Evolutionary conservation across 208 protist species (phyloP).

Genomic region (Acanthamoeba healyi): DNA sequence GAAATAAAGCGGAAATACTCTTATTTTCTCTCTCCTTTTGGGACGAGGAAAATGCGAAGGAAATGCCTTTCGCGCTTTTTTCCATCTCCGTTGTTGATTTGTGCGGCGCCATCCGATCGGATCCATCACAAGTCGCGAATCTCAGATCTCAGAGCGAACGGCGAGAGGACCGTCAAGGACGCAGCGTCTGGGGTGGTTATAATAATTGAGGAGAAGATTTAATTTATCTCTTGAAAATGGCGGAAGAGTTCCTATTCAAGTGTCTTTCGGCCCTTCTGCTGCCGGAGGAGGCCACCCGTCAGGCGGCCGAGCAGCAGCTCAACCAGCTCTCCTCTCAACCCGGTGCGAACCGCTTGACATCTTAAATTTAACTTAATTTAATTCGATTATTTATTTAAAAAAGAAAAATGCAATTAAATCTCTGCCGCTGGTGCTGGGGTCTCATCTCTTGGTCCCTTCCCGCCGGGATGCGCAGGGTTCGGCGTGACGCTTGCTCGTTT

Average conservation of each 20-base stretch:
- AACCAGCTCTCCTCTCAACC: not conserved
- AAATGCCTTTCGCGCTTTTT: no score
- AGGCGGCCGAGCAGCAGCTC: not conserved
- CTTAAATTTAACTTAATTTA: not conserved
- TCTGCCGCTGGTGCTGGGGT: no score
- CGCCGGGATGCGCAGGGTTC: slow-evolving; percentile 3
- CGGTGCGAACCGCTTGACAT: not conserved
- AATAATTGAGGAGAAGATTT: no score
- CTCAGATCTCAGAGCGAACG: no score
- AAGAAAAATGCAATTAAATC: no score
- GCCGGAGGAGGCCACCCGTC: not conserved
- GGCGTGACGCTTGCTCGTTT: slow-evolving; percentile 19
- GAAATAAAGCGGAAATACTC: not conserved
- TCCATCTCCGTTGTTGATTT: no score
- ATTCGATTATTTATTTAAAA: slow-evolving; percentile 3
- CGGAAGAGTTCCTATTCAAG: slow-evolving; percentile 8
- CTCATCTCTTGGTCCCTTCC: not conserved
- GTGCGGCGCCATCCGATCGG: no score
- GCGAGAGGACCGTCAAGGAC: no score
- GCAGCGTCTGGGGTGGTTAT: no score
- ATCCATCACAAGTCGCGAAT: no score
- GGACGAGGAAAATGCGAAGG: no score
- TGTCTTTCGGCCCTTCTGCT: slow-evolving; percentile 22
- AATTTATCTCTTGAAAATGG: not conserved
- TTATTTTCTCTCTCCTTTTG: no score